Evolutionary conservation across 2,329 filamentous ascomycete genomes (phyloP), one percentile per base, ranked within the genome.

Genomic region (Bipolaris oryzae): DNA sequence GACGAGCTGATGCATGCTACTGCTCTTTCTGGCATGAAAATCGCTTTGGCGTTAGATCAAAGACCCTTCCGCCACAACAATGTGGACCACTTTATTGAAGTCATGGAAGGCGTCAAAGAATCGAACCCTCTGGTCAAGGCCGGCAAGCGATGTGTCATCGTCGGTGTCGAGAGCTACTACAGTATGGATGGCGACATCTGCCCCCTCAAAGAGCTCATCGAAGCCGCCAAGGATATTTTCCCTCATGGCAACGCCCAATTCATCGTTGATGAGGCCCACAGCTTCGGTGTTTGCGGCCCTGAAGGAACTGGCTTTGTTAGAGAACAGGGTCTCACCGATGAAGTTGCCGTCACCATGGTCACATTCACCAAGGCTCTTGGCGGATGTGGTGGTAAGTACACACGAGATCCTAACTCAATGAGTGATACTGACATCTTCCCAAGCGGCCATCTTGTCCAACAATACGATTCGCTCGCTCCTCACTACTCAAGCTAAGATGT

Each of bases 141-240:
- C 59, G 0, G 70, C 77, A 0, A 63, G 78, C 1, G 43, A 0
- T 66, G 45, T 0, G 57, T 83, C 5, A 50, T 73, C 0, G 35
- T 68, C 0, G 72, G 70, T 0, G 62, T 75, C 0, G 61, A 71
- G 5, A 72, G 76, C 20, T 43, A 16, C 52, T 93, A 94, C 73
- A 92, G 89, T 71, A 94, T 94, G 91, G 90, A 93, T 46, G 90
- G 91, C 0, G 89, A 92, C 62, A 76, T 90, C 13, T 84, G 85
- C 0, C 88, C 87, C 0, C 77, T 94, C 6, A 64, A 70, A 6
- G 81, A 86, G 5, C 82, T 92, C 15, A 79, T 89, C 0, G 71
- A 79, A 0, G 77, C 84, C 9, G 81, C 88, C 0, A 81, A 88
- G 37, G 72, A 76, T 1, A 63, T 83, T 0, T 77, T 91, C 0